Evolutionary conservation across 148 eudicot genomes (phyloP).

Genomic region (Drosera capensis): DNA sequence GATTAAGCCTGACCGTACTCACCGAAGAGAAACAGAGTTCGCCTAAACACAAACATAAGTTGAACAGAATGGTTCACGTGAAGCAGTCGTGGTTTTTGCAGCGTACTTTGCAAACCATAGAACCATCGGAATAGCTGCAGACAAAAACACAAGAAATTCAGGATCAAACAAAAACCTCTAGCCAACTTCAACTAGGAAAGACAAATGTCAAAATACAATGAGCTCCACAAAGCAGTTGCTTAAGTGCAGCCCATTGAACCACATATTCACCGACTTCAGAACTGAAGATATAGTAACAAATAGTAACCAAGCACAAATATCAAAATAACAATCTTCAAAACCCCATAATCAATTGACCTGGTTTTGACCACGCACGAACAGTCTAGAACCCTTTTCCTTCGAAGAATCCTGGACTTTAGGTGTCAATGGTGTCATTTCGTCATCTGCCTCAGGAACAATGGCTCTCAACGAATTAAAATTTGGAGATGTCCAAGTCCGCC

Average conservation of each 20-base stretch:
- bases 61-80: conserved; percentile 30
- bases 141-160: conserved; percentile 4
- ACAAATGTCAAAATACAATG: background rate
- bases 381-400: conserved; percentile 44
- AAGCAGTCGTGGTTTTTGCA: conserved; percentile 19
- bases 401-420: conserved; percentile 34
- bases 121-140: conserved; percentile 38
- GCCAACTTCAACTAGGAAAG: background rate
- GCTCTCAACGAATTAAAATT: conserved; percentile 26
- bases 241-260: background rate
- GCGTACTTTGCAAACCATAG: conserved; percentile 26
- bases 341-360: conserved; percentile 45
- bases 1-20: no score
- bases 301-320: no score
- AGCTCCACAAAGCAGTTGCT: background rate
- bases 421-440: conserved; percentile 10
- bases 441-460: conserved; percentile 32
- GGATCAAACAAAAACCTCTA: background rate
- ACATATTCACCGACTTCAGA: no score
- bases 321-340: background rate
- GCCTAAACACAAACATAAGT: conserved; percentile 41
- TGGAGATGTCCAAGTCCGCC: conserved; percentile 35
- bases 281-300: no score
- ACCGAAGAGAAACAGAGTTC: conserved; percentile 58
- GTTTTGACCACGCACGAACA: conserved; percentile 19